A percentile compares a stretch with the other conserved stretches of the same genome.
Evolutionary conservation across 176 grass and related monocot species (phyloP).

Genomic region (Otatea glauca): DNA sequence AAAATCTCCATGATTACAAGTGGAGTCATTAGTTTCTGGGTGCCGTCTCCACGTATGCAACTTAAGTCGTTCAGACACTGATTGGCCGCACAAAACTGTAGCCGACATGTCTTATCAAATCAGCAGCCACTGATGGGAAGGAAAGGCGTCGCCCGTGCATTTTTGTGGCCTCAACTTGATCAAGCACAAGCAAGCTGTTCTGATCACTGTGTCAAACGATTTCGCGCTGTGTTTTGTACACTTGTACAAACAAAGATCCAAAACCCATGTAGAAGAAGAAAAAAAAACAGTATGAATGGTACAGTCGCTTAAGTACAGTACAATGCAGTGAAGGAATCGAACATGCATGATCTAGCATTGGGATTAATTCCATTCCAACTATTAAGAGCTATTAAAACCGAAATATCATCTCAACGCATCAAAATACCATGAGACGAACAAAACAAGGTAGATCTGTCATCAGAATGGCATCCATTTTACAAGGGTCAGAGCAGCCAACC

Average conservation of each 20-base stretch:
- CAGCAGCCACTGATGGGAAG: not conserved
- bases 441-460: conserved; percentile 27
- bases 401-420: conserved; percentile 15
- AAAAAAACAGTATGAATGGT: no score
- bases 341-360: not conserved
- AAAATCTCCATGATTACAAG: not conserved
- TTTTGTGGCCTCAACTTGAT: conserved; percentile 26
- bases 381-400: not conserved
- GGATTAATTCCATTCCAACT: not conserved
- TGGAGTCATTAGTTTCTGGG: conserved; percentile 7
- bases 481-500: conserved; percentile 45
- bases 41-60: conserved; percentile 15
- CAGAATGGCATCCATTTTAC: conserved; percentile 50
- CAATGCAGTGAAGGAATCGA: not conserved
- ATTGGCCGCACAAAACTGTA: not conserved
- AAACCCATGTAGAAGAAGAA: not conserved
- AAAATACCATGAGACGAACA: conserved; percentile 26
- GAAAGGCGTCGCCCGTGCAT: conserved; percentile 17
- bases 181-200: not conserved
- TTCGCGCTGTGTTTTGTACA: not conserved
- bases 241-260: no score
- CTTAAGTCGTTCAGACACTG: not conserved
- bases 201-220: conserved; percentile 10
- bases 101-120: conserved; percentile 39
- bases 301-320: not conserved